Base-by-base conservation (phyloP, 257 asterid species). In the Cordia subcordata region DNA sequence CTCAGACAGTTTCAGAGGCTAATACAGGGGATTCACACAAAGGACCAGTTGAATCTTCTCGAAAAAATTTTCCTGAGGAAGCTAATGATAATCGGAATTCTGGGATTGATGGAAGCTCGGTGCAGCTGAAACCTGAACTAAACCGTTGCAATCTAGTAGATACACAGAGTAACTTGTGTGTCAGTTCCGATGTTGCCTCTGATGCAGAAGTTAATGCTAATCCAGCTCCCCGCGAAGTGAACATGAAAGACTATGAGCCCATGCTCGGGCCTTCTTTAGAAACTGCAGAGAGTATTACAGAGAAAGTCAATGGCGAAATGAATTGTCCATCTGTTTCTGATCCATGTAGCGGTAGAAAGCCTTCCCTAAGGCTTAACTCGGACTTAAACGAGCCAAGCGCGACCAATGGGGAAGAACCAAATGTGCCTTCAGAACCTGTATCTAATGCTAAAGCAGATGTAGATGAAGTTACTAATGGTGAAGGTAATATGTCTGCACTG, bases 341-440 rank as follows among this genome's bases (percentile, higher is more conserved):
- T 12, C 38, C 46, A 8, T 56, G 38, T 20, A 55, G 19, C 8
- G 8, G 39, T 60, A 61, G 51, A 50, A 51, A 68, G 51, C 23
- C 27, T 38, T 16, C 51, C 19, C 16, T 40, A 57, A 54, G 9
- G 53, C 51, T 59, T 32, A 18, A 17, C 63, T 56, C 58, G n/a
- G 65, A 38, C 19, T 54, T 58, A 62, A 71, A 65, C 52, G 49
- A 55, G 39, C 61, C 68, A 17, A 45, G 35, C 44, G 54, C 49
- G 37, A 51, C 14, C 22, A 63, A 61, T 23, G 65, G 42, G 21
- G 72, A 8, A 56, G 54, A 60, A 65, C 19, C 9, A 0, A 42
- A 15, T 46, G 18, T 52, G 27, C 9, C 67, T 42, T 45, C 53
- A 9, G 53, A 49, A 8, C 35, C 13, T 60, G 35, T 59, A 33